Conservation (phyloP, 2,329 filamentous ascomycete species). For the Ophidiomyces ophidiicola region DNA sequence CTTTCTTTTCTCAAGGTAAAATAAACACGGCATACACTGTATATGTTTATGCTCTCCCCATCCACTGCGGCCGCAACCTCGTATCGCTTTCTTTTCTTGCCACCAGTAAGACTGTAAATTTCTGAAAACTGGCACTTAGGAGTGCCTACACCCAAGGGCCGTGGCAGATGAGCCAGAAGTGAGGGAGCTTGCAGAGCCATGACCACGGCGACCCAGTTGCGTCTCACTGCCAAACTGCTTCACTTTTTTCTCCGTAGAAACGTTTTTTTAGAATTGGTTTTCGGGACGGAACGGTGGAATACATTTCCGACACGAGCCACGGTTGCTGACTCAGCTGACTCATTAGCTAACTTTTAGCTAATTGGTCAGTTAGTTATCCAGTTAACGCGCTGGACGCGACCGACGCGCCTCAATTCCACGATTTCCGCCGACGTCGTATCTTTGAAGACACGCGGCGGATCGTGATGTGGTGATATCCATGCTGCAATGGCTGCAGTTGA, state of each 20-base stretch:
- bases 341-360: background rate
- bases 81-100: slow-evolving; percentile 50
- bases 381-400: background rate
- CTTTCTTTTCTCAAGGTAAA: background rate
- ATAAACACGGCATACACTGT: slow-evolving; percentile 39
- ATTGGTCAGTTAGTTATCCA: background rate
- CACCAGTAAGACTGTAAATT: slow-evolving; percentile 43
- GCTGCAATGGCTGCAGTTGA: slow-evolving; percentile 8
- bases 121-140: slow-evolving; percentile 33
- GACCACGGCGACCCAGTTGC: background rate
- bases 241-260: no score
- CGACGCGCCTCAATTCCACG: background rate
- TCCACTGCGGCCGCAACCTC: slow-evolving; percentile 49
- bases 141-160: slow-evolving; percentile 30
- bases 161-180: slow-evolving; percentile 36
- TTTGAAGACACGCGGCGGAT: background rate
- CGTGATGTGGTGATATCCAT: slow-evolving; percentile 2
- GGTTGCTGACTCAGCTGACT: background rate
- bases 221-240: no score
- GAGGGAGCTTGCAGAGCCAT: slow-evolving; percentile 37
- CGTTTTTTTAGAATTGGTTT: background rate
- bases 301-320: slow-evolving; percentile 11
- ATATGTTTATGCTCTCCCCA: slow-evolving; percentile 50
- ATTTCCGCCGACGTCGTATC: background rate
- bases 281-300: slow-evolving; percentile 5